These are phyloP conservation scores for Bauhinia variegata DNA, from an alignment of 306 rosid species.

Conservation along the genomic window DNA sequence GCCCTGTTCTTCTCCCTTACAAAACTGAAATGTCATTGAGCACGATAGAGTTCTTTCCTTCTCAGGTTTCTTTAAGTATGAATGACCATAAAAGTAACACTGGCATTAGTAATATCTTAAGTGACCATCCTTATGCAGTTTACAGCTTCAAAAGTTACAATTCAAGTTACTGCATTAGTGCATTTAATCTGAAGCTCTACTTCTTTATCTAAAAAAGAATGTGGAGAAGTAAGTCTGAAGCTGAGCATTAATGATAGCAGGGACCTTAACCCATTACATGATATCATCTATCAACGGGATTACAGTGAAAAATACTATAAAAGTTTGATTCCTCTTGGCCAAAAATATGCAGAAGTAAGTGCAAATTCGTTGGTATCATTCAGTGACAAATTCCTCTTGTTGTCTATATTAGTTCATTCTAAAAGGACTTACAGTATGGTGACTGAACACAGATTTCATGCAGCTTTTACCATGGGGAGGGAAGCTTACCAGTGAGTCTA, in stretches of 20 bases:
- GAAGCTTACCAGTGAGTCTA: constrained; percentile 86
- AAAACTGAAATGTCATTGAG: not conserved
- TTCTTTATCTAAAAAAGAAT: not conserved
- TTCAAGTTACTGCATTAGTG: not conserved
- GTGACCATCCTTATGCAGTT: constrained; percentile 20
- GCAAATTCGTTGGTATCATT: constrained; percentile 27
- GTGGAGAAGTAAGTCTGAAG: constrained; percentile 28
- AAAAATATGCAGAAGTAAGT: constrained; percentile 75
- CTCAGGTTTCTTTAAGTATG: not conserved
- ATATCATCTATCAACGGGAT: constrained; percentile 58
- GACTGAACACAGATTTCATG: constrained; percentile 70
- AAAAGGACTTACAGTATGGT: constrained; percentile 37
- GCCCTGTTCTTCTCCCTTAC: not conserved
- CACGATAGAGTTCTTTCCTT: not conserved
- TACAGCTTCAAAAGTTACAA: constrained; percentile 10
- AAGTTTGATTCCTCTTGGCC: constrained; percentile 74
- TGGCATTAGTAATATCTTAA: constrained; percentile 3
- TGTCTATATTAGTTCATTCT: constrained; percentile 37
- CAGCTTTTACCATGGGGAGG: constrained; percentile 99
- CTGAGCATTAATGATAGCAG: constrained; percentile 44
- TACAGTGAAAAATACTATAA: constrained; percentile 81
- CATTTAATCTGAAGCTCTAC: no score
- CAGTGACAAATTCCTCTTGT: no score
- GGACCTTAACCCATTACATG: constrained; percentile 93
- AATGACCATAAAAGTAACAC: not conserved